phyloP scores from a whole-genome alignment of 1,284 basidiomycete species.

The Microbotryomycetes sp. region DNA sequence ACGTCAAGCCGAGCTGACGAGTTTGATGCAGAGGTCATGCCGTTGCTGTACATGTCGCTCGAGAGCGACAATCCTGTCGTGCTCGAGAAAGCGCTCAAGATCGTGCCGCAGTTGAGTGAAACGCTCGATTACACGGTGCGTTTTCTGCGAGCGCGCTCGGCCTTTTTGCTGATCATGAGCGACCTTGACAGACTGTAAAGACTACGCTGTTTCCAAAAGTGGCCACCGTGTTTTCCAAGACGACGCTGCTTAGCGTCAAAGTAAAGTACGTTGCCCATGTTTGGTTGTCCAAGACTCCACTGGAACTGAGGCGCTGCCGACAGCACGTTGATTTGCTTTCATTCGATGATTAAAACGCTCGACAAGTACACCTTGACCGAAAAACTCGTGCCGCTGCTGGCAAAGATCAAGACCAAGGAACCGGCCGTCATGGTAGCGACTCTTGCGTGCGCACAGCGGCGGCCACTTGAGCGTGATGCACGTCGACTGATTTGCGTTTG shows the following conservation, averaged over 20 bases:
- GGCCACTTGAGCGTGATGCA: background rate
- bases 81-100: slow-evolving; percentile 81
- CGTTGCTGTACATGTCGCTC: slow-evolving; percentile 87
- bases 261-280: slow-evolving; percentile 19
- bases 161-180: background rate
- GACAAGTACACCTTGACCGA: slow-evolving; percentile 92
- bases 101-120: slow-evolving; percentile 81
- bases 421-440: slow-evolving; percentile 91
- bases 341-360: slow-evolving; percentile 84
- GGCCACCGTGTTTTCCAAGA: slow-evolving; percentile 45
- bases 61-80: slow-evolving; percentile 85
- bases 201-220: slow-evolving; percentile 86
- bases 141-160: no score
- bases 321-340: slow-evolving; percentile 78
- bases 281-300: background rate
- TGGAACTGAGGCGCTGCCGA: slow-evolving; percentile 47
- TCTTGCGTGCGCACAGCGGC: slow-evolving; percentile 47
- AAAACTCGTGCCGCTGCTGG: slow-evolving; percentile 85
- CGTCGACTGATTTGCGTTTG: background rate
- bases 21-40: slow-evolving; percentile 65
- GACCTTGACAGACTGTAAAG: slow-evolving; percentile 29
- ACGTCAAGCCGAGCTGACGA: background rate
- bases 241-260: slow-evolving; percentile 35
- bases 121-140: slow-evolving; percentile 65
- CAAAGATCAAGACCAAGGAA: slow-evolving; percentile 92